phyloP scores from a whole-genome alignment of 2,329 filamentous ascomycete genomes.

The Diaporthe helianthi region DNA sequence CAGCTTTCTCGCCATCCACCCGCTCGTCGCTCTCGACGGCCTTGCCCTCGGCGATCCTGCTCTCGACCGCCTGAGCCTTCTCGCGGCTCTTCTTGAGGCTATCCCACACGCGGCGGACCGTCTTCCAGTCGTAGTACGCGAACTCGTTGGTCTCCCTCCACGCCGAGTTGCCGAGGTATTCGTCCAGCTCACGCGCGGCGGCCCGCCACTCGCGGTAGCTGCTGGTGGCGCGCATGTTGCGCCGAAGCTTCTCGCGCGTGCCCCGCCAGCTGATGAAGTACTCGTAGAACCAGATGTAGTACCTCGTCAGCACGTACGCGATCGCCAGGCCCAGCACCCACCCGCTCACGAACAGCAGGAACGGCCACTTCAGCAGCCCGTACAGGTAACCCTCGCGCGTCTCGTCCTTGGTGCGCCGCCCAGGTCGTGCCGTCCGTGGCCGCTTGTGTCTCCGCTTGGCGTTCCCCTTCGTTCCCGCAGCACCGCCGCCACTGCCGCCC shows the following conservation, averaged over 20 bases:
- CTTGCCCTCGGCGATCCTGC: conserved; percentile 44
- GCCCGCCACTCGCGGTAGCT: conserved; percentile 85
- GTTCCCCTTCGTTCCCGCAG: conserved; percentile 46
- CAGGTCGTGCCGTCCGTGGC: conserved; percentile 44
- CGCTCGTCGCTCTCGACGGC: conserved; percentile 46
- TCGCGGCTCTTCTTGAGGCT: conserved; percentile 74
- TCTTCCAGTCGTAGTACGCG: conserved; percentile 88
- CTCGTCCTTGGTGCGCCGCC: conserved; percentile 80
- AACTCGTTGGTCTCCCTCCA: conserved; percentile 83
- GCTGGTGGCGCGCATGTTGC: conserved; percentile 72
- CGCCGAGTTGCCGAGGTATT: conserved; percentile 77
- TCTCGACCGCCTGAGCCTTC: conserved; percentile 60
- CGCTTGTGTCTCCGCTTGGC: conserved; percentile 47
- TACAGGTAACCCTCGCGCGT: conserved; percentile 95
- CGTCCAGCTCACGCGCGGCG: conserved; percentile 80
- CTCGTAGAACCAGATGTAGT: conserved; percentile 94
- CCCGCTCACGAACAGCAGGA: conserved; percentile 78
- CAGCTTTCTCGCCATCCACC: conserved; percentile 53
- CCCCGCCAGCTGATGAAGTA: conserved; percentile 91
- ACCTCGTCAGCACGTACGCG: conserved; percentile 79
- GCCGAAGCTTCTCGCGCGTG: conserved; percentile 72
- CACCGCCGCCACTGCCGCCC: conserved; percentile 42
- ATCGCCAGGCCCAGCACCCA: conserved; percentile 80
- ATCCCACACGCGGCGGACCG: conserved; percentile 76
- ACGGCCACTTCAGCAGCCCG: conserved; percentile 87